Base-by-base conservation (phyloP, 805 yeast genomes). In the Candida sonorensis region DNA sequence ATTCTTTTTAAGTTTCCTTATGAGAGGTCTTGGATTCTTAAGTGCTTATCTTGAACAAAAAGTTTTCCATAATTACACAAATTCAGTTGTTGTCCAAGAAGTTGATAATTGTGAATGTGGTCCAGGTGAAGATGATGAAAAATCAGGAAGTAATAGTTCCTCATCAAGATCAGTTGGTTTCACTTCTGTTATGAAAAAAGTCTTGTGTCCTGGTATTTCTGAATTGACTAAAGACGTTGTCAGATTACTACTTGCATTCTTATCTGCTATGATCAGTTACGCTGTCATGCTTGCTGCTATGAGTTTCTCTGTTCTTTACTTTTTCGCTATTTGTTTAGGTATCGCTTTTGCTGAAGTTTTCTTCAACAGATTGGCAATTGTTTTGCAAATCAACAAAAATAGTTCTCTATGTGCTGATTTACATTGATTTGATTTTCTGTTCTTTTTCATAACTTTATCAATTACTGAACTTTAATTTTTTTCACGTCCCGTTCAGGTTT, bases 261-360 rank as follows among this genome's bases (percentile, higher is more conserved):
- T 74, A 12, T 72, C 82, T 3, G 80, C 82, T 14, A 62, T 81
- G 66, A 50, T 82, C 30, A 78, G 81, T 10, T 82, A 77, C 50
- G 79, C 79, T 22, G 57, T 82, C 46, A 82, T 82, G 94, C 66
- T 82, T 59, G 87, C 77, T 11, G 81, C 81, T 5, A 82, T 82
- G 94, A 65, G 81, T 25, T 81, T 65, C 50, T 69, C 80, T 7
- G 44, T 80, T 28, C 57, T 75, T 0, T 82, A 82, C 44, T 78
- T 82, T 54, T 82, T 82, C 57, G 90, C 84, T 2, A 77, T 80
- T 19, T 72, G 78, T 12, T 45, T 77, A 12, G 94, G 94, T 9
- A 59, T 80, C 37, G 69, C 87, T 1, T 59, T 80, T 35, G 84
- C 85, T 23, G 83, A 81, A 46, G 73, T 81, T 27, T 69, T 74